These are phyloP conservation scores for Talaromyces albobiverticillius DNA, from an alignment of 2,329 filamentous ascomycete genomes.

Conservation along the genomic window DNA sequence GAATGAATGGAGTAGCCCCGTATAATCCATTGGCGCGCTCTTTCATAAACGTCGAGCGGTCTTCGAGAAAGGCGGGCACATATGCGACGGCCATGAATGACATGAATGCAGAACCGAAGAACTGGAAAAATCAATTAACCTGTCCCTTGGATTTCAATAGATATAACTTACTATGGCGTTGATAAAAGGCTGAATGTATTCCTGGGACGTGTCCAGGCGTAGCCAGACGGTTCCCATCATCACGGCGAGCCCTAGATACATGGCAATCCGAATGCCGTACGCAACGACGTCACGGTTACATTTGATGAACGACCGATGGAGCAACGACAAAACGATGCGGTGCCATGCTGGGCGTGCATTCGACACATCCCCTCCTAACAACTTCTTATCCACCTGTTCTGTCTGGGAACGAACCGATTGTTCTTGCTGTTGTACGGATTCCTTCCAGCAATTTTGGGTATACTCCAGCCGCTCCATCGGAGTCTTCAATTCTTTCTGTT, in stretches of 20 bases:
- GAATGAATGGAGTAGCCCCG: constrained; percentile 67
- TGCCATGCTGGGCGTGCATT: constrained; percentile 42
- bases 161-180: constrained; percentile 64
- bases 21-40: constrained; percentile 81
- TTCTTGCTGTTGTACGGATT: constrained; percentile 43
- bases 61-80: constrained; percentile 78
- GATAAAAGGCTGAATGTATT: constrained; percentile 74
- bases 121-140: constrained; percentile 41
- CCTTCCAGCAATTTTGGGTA: constrained; percentile 57
- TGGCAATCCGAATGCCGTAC: constrained; percentile 76
- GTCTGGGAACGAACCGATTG: constrained; percentile 22
- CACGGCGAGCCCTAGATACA: constrained; percentile 73
- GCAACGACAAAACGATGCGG: constrained; percentile 60
- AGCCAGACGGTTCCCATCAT: constrained; percentile 74
- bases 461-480: constrained; percentile 50
- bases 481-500: constrained; percentile 23
- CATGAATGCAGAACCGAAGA: constrained; percentile 73
- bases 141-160: no score
- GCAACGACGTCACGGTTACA: constrained; percentile 79
- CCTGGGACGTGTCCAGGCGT: constrained; percentile 64
- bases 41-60: constrained; percentile 68
- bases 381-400: not conserved
- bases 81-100: constrained; percentile 83
- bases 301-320: constrained; percentile 80
- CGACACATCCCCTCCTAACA: constrained; percentile 19